phyloP scores from a whole-genome alignment of 345 rosid species.

The Camelina sativa region DNA sequence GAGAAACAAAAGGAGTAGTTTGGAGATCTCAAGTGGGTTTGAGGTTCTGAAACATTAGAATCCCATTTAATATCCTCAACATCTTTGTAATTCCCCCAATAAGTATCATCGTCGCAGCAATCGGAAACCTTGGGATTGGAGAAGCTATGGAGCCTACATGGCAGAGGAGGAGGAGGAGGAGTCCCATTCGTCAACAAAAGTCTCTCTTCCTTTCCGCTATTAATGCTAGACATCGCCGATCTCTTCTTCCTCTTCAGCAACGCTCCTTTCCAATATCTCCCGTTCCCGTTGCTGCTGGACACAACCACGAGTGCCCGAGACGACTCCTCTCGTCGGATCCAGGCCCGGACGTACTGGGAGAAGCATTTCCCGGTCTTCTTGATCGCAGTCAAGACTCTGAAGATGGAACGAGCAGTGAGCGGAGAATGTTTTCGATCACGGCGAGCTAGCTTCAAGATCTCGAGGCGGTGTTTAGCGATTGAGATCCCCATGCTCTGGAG shows the following conservation, averaged over 20 bases:
- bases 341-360: constrained; percentile 52
- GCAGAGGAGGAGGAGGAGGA: constrained; percentile 38
- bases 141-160: constrained; percentile 49
- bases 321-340: constrained; percentile 56
- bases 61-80: constrained; percentile 83
- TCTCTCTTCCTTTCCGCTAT: constrained; percentile 49
- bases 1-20: background rate
- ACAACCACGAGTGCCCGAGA: constrained; percentile 61
- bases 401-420: constrained; percentile 45
- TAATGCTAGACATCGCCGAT: constrained; percentile 38
- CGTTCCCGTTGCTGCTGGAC: constrained; percentile 43
- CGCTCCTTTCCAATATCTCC: constrained; percentile 67
- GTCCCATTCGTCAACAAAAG: constrained; percentile 70
- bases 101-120: constrained; percentile 42
- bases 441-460: constrained; percentile 86
- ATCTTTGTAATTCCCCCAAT: constrained; percentile 38
- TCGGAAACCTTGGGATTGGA: constrained; percentile 57
- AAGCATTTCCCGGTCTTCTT: constrained; percentile 64
- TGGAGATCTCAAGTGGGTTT: constrained; percentile 71
- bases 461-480: constrained; percentile 92
- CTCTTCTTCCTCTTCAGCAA: constrained; percentile 79
- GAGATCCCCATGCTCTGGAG: constrained; percentile 97
- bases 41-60: constrained; percentile 85
- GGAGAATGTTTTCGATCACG: constrained; percentile 44
- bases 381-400: constrained; percentile 61